Conservation (phyloP, 768 basidiomycete species). For the Boletales sp. region DNA sequence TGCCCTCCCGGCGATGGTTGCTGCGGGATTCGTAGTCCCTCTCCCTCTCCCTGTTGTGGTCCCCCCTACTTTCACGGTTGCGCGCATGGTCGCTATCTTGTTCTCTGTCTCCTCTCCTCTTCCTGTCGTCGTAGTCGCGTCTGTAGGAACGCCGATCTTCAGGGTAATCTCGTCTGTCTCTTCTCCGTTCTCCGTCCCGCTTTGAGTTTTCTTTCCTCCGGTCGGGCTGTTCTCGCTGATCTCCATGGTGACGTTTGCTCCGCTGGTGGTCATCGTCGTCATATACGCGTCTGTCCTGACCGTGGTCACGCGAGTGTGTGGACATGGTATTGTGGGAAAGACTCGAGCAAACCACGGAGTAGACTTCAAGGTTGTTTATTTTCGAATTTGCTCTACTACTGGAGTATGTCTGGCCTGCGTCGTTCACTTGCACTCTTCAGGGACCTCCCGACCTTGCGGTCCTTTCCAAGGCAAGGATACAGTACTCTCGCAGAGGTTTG, state of each 20-base stretch:
- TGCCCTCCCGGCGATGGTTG: slow-evolving; percentile 24
- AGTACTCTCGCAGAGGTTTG: slow-evolving; percentile 27
- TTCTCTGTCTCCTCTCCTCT: slow-evolving; percentile 13
- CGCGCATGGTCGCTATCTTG: slow-evolving; percentile 9
- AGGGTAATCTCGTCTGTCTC: slow-evolving; percentile 13
- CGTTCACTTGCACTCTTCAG: slow-evolving; percentile 13
- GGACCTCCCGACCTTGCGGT: background rate
- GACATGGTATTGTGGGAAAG: slow-evolving; percentile 24
- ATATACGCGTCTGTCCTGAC: slow-evolving; percentile 11
- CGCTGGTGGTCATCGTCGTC: slow-evolving; percentile 9
- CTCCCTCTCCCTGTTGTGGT: slow-evolving; percentile 37
- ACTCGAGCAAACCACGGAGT: too few species aligned
- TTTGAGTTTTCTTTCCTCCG: slow-evolving; percentile 13
- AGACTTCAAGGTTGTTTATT: too few species aligned
- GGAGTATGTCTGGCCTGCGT: slow-evolving; percentile 9
- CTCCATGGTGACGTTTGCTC: slow-evolving; percentile 5
- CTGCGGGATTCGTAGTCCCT: slow-evolving; percentile 36
- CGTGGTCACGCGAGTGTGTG: slow-evolving; percentile 12
- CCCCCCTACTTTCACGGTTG: slow-evolving; percentile 12
- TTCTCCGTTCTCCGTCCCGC: slow-evolving; percentile 22
- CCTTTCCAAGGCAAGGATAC: slow-evolving; percentile 10
- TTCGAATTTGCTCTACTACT: too few species aligned
- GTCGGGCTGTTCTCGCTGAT: slow-evolving; percentile 8
- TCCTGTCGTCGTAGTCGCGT: slow-evolving; percentile 19
- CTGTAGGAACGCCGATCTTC: slow-evolving; percentile 17